Evolutionary conservation across 31 red algal species (phyloP), one percentile per base, ranked within the genome.

Genomic region (Asparagopsis taxiformis): DNA sequence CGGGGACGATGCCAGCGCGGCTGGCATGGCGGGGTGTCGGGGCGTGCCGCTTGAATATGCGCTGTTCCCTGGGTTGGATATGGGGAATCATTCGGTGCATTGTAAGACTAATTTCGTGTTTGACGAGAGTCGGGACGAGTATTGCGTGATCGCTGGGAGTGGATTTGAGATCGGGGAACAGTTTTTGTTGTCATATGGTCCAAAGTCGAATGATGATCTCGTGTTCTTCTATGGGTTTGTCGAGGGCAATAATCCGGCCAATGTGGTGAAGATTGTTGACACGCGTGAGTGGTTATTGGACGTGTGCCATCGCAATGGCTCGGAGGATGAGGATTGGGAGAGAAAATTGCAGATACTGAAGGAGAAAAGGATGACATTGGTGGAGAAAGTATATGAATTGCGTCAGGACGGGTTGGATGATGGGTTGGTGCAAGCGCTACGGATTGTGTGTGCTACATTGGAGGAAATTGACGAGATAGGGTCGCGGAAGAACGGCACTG

Each of bases 141-240:
- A 66, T 28, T 55, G 62, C 22, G 34, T 86, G 25, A 9, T n/a
- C 15, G 60, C 70, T 5, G 81, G 70, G 33, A 11, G 29, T 9
- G 31, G 24, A 8, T 71, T 63, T 38, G 11, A 11, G 23, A 30
- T 30, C 6, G 88, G 71, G 3, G 71, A 91, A 24, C 53, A 94
- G 55, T 71, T 94, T 17, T 81, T 88, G 21, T 59, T 94, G 8
- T 87, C 82, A 55, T 94, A 94, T 76, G 91, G 91, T 11, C 49
- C 64, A 17, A 72, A 72, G 49, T 71, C 70, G 2, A 94, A 94
- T 41, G 84, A 87, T 33, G 91, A 94, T 33, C 65, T 94, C 30
- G 36, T 81, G 67, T 71, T 87, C 58, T 70, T 69, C 46, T 94
- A 94, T 35, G 83, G 91, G 0, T 88, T 88, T 34, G 77, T 77